These are phyloP conservation scores for Monosporascus sp. DNA, from an alignment of 2,329 filamentous ascomycete species.

Conservation along the genomic window DNA sequence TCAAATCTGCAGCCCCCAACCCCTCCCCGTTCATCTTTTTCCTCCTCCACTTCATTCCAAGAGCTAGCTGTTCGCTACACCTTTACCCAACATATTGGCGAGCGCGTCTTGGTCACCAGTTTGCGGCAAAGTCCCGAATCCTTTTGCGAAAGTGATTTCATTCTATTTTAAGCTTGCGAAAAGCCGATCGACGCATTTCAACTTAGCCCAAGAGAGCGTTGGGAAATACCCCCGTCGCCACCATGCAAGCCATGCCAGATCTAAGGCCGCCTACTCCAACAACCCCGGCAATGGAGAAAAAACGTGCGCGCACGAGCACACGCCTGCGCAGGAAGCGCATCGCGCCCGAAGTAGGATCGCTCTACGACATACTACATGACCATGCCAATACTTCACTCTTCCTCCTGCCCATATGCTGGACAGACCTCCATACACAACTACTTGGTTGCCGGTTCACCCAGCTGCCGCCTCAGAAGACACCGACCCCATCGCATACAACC, in stretches of 20 bases:
- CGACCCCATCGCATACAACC: conserved; percentile 31
- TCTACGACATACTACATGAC: conserved; percentile 47
- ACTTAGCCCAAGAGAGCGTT: not conserved
- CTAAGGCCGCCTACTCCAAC: not conserved
- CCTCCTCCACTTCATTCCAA: not conserved
- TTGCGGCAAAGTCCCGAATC: too few relatives aligned
- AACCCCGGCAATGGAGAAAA: conserved; percentile 1
- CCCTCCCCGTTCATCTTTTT: not conserved
- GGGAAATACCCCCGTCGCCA: not conserved
- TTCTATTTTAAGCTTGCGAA: not conserved
- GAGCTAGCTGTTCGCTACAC: too few relatives aligned
- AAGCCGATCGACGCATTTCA: not conserved
- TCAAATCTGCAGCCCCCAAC: not conserved
- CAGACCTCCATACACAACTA: conserved; percentile 42
- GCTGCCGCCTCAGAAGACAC: conserved; percentile 35
- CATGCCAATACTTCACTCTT: conserved; percentile 43
- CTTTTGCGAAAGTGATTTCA: too few relatives aligned
- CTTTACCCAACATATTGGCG: too few relatives aligned
- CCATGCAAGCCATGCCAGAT: not conserved
- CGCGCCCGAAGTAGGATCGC: conserved; percentile 40
- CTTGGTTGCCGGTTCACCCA: conserved; percentile 42
- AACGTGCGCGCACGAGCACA: conserved; percentile 18
- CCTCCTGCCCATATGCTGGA: conserved; percentile 50
- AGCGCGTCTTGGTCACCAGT: too few relatives aligned
- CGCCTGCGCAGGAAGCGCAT: conserved; percentile 26